Evolutionary conservation across 306 rosid species (phyloP).

Genomic region (Fragaria iinumae): DNA sequence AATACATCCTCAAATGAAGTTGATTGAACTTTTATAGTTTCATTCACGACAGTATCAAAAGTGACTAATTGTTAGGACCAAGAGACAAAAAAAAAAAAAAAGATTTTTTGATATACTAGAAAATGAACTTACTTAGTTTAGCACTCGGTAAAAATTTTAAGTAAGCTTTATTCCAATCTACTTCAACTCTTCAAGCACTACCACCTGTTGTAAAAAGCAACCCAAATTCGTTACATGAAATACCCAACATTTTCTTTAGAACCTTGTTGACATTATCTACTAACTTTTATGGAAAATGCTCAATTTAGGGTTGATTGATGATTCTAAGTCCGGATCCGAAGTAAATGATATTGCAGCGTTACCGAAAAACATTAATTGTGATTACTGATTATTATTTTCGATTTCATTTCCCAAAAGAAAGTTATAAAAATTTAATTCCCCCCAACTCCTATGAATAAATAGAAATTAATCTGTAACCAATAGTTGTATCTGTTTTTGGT

Average conservation of each 20-base stretch:
- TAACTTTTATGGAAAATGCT: not conserved
- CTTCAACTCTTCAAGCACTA: not conserved
- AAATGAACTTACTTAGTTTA: not conserved
- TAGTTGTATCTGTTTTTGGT: not conserved
- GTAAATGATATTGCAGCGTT: constrained; percentile 4
- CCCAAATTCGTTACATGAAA: not conserved
- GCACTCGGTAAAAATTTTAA: not conserved
- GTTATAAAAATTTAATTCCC: not conserved
- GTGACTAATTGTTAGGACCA: not conserved
- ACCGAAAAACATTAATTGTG: not conserved
- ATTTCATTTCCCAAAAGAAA: not conserved
- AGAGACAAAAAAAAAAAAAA: not conserved
- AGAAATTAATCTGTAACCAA: not conserved
- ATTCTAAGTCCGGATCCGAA: not conserved
- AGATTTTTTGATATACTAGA: no score
- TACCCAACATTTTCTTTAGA: not conserved
- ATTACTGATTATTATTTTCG: not conserved
- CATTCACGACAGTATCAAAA: no score
- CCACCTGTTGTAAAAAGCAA: not conserved
- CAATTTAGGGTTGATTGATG: not conserved
- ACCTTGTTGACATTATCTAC: not conserved
- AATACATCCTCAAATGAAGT: no score
- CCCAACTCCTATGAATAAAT: not conserved
- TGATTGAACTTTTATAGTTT: not conserved
- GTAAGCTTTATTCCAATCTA: not conserved